Conservation (phyloP, 768 basidiomycete genomes). For the Goffeauzyma gilvescens region DNA sequence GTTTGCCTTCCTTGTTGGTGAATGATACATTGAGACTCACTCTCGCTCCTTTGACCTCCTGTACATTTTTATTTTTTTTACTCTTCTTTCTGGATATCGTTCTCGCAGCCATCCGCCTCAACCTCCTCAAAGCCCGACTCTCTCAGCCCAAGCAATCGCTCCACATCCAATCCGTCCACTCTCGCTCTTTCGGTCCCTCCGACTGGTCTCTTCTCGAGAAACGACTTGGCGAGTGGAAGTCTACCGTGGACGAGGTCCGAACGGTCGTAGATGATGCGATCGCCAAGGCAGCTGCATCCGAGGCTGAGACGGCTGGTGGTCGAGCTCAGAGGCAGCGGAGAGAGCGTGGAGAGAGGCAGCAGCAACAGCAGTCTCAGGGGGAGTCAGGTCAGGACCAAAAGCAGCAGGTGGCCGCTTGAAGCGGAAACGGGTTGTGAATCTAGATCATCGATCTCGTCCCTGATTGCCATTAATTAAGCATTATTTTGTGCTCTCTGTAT, state of each 20-base stretch:
- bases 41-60: no score
- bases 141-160: slow-evolving; percentile 26
- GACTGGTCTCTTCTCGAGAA: slow-evolving; percentile 28
- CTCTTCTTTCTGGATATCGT: no score
- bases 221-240: slow-evolving; percentile 27
- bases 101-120: slow-evolving; percentile 21
- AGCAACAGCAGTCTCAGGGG: neutral
- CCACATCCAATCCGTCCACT: slow-evolving; percentile 21
- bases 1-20: no score
- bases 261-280: slow-evolving; percentile 23
- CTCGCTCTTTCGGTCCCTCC: slow-evolving; percentile 17
- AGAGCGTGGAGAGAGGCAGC: neutral
- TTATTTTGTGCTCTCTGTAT: no score
- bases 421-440: no score
- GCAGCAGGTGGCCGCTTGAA: no score
- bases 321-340: neutral
- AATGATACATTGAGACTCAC: no score
- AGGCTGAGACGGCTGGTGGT: neutral
- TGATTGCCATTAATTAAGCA: no score
- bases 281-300: neutral
- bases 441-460: no score
- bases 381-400: neutral
- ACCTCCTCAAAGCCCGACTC: slow-evolving; percentile 24
- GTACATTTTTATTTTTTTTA: no score
- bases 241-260: slow-evolving; percentile 21